Evolutionary conservation across 208 protist species (phyloP).

Genomic region (Leishmania tarentolae): DNA sequence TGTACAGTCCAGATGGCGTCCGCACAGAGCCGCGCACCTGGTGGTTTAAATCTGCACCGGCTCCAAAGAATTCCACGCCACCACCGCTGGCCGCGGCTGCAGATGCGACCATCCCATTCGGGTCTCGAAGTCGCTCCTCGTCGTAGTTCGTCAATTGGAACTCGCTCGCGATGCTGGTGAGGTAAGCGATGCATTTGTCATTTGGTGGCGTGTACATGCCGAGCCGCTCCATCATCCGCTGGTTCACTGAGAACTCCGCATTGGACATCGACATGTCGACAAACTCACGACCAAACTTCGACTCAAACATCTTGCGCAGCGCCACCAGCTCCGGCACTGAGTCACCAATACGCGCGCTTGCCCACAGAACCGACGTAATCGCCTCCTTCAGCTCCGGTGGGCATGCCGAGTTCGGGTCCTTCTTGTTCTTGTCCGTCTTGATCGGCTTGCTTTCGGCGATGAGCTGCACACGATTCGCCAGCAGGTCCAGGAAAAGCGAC

Average conservation of each 20-base stretch:
- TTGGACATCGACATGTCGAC: constrained; percentile 81
- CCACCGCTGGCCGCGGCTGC: constrained; percentile 47
- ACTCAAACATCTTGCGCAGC: constrained; percentile 77
- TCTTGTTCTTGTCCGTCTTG: constrained; percentile 43
- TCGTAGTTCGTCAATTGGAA: constrained; percentile 80
- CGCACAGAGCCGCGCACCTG: constrained; percentile 33
- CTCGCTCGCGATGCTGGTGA: constrained; percentile 80
- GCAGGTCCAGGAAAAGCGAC: constrained; percentile 81
- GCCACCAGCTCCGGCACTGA: constrained; percentile 69
- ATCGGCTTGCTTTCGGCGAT: constrained; percentile 74
- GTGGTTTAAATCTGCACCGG: constrained; percentile 14
- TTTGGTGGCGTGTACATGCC: constrained; percentile 74
- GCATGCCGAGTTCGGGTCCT: constrained; percentile 52
- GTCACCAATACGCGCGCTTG: constrained; percentile 66
- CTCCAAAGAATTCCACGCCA: constrained; percentile 8
- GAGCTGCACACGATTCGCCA: constrained; percentile 82
- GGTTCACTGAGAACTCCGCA: constrained; percentile 88
- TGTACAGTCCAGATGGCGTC: constrained; percentile 67
- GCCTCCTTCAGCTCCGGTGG: constrained; percentile 91
- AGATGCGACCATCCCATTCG: constrained; percentile 64
- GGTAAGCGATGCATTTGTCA: constrained; percentile 83
- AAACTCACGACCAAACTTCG: constrained; percentile 88
- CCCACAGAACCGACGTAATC: constrained; percentile 87
- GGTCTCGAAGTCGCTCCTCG: constrained; percentile 64
- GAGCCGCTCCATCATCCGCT: constrained; percentile 84